A percentile compares a stretch with the other conserved stretches of the same genome.
Evolutionary conservation across 2,329 filamentous ascomycete species (phyloP).

Genomic region (Eutypa lata): DNA sequence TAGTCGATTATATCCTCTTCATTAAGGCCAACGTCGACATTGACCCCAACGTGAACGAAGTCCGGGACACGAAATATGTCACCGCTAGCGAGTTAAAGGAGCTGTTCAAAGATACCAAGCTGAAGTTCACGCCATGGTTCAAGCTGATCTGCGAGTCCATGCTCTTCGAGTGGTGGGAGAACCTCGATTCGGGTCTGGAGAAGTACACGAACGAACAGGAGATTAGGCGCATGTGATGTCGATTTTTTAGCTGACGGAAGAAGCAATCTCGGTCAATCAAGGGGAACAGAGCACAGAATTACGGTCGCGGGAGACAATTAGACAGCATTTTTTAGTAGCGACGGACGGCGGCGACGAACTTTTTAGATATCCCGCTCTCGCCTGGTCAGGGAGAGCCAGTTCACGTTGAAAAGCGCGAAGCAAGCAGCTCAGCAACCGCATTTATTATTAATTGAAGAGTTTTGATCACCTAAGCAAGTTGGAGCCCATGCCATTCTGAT

Average conservation of each 20-base stretch:
- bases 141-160: constrained; percentile 97
- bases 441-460: neutral
- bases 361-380: neutral
- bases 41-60: constrained; percentile 81
- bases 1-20: constrained; percentile 98
- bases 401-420: neutral
- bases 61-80: constrained; percentile 80
- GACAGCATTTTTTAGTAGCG: neutral
- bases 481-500: neutral
- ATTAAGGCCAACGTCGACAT: constrained; percentile 92
- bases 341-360: neutral
- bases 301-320: neutral
- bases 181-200: constrained; percentile 76
- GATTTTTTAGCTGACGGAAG: neutral
- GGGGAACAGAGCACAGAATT: neutral
- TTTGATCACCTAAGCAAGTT: neutral
- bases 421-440: neutral
- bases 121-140: constrained; percentile 98
- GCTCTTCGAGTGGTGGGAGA: constrained; percentile 96
- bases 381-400: neutral
- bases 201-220: constrained; percentile 82
- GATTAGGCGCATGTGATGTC: constrained; percentile 73
- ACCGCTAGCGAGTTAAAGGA: constrained; percentile 75
- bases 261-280: neutral
- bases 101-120: constrained; percentile 75